Evolutionary conservation across 805 yeast genomes (phyloP), one percentile per base, ranked within the genome.

Genomic region (Metschnikowia kofuensis): DNA sequence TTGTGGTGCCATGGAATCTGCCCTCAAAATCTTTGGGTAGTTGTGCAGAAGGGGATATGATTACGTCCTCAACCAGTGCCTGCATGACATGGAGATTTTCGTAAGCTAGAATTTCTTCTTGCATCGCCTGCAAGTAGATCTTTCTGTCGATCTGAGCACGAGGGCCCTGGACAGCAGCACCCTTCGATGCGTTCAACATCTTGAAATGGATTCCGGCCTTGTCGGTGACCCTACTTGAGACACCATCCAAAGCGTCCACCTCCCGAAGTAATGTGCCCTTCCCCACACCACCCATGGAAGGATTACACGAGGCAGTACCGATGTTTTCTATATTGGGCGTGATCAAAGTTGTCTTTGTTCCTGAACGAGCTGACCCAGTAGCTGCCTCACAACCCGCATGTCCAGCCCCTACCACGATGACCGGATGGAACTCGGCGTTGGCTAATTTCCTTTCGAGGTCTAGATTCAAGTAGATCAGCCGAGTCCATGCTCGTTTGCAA

Each of bases 351-450:
- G 96, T 85, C 3, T 61, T 52, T 1, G 85, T 78, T 0, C 97
- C 97, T 1, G 87, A 63, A 53, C 99, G 75, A 0, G 98, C 96
- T 1, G 96, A 76, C 0, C 92, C 98, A 0, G 97, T 77, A 2
- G 96, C 94, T 0, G 99, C 99, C 67, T 94, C 99, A 57, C 96
- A 85, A 11, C 99, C 99, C 34, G 99, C 99, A 71, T 94, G 99
- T 0, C 99, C 99, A 11, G 96, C 99, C 5, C 99, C 99, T 16
- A 94, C 82, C 5, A 94, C 92, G 1, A 92, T 77, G 0, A 90
- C 97, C 0, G 90, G 92, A 41, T 69, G 72, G 11, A 58, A 51
- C 1, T 67, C 66, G 16, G 70, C 61, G 7, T 49, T 46, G 3
- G 57, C 51, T 13, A 78, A 61, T 21, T 62, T 63, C 3, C 44